Evolutionary conservation across 2,329 filamentous ascomycete genomes (phyloP).

Genomic region (Sporothrix curviconia): DNA sequence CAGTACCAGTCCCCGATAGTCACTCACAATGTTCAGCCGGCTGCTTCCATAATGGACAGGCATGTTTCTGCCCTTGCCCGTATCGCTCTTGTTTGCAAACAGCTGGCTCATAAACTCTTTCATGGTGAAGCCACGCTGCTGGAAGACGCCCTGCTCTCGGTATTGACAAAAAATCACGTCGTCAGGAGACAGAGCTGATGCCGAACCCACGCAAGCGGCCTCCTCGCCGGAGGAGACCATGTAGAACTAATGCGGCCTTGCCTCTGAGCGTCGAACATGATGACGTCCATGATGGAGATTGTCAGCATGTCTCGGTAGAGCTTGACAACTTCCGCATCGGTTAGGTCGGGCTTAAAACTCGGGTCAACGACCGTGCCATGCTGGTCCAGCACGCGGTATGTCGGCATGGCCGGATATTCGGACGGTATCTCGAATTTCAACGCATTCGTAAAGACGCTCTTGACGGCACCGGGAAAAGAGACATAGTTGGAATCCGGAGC

Average conservation of each 20-base stretch:
- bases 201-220: constrained; percentile 83
- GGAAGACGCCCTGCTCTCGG: constrained; percentile 84
- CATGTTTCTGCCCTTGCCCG: constrained; percentile 85
- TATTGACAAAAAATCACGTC: constrained; percentile 96
- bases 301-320: constrained; percentile 61
- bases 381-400: constrained; percentile 86
- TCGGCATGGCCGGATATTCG: constrained; percentile 70
- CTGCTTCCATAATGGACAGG: constrained; percentile 90
- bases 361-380: constrained; percentile 77
- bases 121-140: constrained; percentile 79
- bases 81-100: constrained; percentile 78
- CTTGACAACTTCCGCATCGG: constrained; percentile 54
- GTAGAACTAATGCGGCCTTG: constrained; percentile 91
- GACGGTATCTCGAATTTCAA: constrained; percentile 73
- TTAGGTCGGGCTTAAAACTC: constrained; percentile 60
- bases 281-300: constrained; percentile 81
- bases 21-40: constrained; percentile 71
- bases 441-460: constrained; percentile 80
- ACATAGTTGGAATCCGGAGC: constrained; percentile 49
- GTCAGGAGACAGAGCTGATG: constrained; percentile 71
- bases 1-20: not conserved
- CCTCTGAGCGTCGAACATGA: constrained; percentile 97
- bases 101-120: constrained; percentile 93
- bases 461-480: constrained; percentile 89
- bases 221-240: constrained; percentile 96